phyloP scores from a whole-genome alignment of 1,139 yeast species.

The Entelexis sorbosivorans region DNA sequence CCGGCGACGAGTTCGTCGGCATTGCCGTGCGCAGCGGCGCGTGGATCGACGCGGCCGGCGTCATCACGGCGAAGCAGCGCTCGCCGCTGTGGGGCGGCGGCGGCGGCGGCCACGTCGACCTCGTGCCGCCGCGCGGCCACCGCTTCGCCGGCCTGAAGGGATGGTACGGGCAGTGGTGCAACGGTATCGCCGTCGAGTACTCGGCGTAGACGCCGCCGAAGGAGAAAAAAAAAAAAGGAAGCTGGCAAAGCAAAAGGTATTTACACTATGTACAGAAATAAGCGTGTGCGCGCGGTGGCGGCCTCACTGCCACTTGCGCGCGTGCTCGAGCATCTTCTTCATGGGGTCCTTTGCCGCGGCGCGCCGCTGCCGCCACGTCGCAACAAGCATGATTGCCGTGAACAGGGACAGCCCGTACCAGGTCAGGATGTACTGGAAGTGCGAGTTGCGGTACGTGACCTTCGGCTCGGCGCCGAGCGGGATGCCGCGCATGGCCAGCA shows the following conservation, averaged over 20 bases:
- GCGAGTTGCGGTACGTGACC: constrained; percentile 76
- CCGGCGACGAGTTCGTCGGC: constrained; percentile 50
- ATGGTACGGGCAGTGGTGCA: constrained; percentile 54
- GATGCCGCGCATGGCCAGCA: constrained; percentile 57
- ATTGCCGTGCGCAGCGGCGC: constrained; percentile 62
- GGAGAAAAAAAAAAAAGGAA: too few relatives aligned
- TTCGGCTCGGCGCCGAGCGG: constrained; percentile 79
- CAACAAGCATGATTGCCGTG: constrained; percentile 52
- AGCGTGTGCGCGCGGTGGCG: too few relatives aligned
- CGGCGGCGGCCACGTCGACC: constrained; percentile 48
- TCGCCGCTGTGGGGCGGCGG: constrained; percentile 47
- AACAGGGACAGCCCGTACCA: constrained; percentile 84
- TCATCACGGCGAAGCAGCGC: constrained; percentile 40
- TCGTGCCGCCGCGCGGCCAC: constrained; percentile 51
- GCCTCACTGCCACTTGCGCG: constrained; percentile 24
- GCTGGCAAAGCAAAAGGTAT: too few relatives aligned
- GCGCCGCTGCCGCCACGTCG: constrained; percentile 36
- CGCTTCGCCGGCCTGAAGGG: constrained; percentile 60
- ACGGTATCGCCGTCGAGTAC: constrained; percentile 59
- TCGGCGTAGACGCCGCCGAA: constrained; percentile 9
- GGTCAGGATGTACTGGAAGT: constrained; percentile 79
- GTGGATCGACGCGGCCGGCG: constrained; percentile 81
- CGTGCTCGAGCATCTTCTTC: constrained; percentile 26
- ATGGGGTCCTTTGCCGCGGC: constrained; percentile 14
- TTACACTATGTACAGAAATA: neutral